Evolutionary conservation across 805 yeast species (phyloP), one percentile per base, ranked within the genome.

Genomic region (Candida succiphila): DNA sequence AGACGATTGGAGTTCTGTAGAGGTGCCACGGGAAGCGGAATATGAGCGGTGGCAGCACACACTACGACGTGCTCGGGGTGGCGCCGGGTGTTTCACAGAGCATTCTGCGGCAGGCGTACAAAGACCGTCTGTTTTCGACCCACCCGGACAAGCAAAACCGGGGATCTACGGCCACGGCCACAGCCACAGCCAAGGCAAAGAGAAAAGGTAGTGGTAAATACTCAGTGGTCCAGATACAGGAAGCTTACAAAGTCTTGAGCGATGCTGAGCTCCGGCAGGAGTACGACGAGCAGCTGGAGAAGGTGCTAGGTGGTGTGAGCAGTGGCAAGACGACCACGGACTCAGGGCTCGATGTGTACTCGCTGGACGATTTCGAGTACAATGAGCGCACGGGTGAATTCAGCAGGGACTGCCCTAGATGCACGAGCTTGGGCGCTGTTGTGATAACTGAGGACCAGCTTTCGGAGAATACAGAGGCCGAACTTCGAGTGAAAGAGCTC

Each of bases 121-220:
- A 67, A 36, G 58, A 52, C 23, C 68, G 69, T 13, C 63, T 89
- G 6, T 60, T 89, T 2, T 48, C 52, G 4, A 53, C 70, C 2
- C 97, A 89, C 53, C 97, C 97, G 1, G 97, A 89, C 51, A 88
- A 87, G 45, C 32, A 28, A n/a, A 21, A n/a, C n/a, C n/a, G n/a
- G n/a, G n/a, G n/a, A n/a, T 14, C 15, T n/a, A 25, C 13, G 10
- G n/a, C n/a, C n/a, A n/a, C n/a, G n/a, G n/a, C n/a, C n/a, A n/a
- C n/a, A n/a, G 15, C 26, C 16, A 16, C 7, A 8, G 18, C 16
- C 22, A 20, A n/a, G n/a, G n/a, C n/a, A n/a, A n/a, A n/a, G n/a
- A n/a, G n/a, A n/a, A n/a, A n/a, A n/a, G 21, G 26, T 27, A 3
- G 10, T 21, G 32, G 26, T 14, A 9, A 17, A 25, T 4, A 17